Evolutionary conservation across 345 rosid genomes (phyloP), one percentile per base, ranked within the genome.

Genomic region (Carallia brachiata): DNA sequence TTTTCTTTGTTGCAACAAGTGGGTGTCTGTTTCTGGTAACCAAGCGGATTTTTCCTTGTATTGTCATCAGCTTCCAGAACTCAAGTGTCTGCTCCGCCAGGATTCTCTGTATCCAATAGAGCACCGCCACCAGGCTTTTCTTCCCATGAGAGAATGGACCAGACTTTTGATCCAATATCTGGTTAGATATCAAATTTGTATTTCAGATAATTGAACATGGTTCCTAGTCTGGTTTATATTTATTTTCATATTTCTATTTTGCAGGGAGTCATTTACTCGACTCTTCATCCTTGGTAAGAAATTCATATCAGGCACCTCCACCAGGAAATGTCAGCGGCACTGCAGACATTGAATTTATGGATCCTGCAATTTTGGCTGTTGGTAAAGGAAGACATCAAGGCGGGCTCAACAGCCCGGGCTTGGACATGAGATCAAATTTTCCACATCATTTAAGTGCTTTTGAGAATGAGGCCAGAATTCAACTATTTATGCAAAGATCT

Each of bases 361-460:
- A 91, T 85, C 96, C 97, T 71, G 97, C 97, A 63, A 91, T 94
- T 75, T 81, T 94, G 81, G 97, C 96, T 12, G 98, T 91, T 77
- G 98, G 96, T 60, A 87, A 84, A 78, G 96, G 91, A 73, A 87
- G 88, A 72, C 75, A 76, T 73, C 89, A 83, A 52, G 82, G 86
- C 53, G 89, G 81, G 66, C 79, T 81, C 65, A 82, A 71, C 77
- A 82, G 66, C 61, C 68, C 80, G 32, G 88, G 87, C 16, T 70
- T 91, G 31, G 95, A 91, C 80, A 56, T 80, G 75, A 85, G 90
- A 68, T 66, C 87, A 31, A 84, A 81, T 68, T 82, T 75, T 64
- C 80, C 83, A 15, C 76, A 83, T 52, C 93, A 84, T 36, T 52
- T 79, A 12, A 79, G 57, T 79, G 75, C 87, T 36, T 85, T 79